Conservation (phyloP, 495 filamentous ascomycete genomes). For the Saxophila tyrrhenica region DNA sequence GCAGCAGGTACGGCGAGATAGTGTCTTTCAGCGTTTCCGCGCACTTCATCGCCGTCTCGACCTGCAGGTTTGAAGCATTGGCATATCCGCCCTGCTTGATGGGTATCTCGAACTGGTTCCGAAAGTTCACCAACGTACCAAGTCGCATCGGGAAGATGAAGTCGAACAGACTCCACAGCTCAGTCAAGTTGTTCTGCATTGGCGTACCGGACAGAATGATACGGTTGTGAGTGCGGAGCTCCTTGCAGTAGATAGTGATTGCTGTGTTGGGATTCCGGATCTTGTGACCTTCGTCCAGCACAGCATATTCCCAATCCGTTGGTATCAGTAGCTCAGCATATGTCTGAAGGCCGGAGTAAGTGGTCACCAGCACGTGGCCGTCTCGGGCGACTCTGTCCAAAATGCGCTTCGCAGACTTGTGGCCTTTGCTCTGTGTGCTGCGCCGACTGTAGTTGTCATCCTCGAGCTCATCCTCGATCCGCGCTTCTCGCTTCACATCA, state of each 20-base stretch:
- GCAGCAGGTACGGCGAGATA: conserved; percentile 86
- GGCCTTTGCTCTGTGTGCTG: conserved; percentile 37
- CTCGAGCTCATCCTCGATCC: conserved; percentile 57
- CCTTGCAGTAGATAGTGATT: conserved; percentile 87
- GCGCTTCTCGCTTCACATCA: conserved; percentile 57
- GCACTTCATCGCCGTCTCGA: conserved; percentile 81
- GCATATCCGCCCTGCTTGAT: conserved; percentile 88
- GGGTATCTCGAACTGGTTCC: conserved; percentile 80
- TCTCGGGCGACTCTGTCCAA: conserved; percentile 72
- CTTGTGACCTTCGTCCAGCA: conserved; percentile 95
- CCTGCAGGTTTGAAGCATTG: conserved; percentile 81
- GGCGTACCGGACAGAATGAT: conserved; percentile 92
- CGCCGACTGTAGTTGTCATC: conserved; percentile 30
- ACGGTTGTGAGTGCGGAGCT: conserved; percentile 74
- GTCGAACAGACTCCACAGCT: conserved; percentile 94
- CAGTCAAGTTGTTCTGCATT: conserved; percentile 94
- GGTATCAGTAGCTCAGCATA: conserved; percentile 70
- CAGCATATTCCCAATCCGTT: conserved; percentile 81
- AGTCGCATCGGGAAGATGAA: conserved; percentile 94
- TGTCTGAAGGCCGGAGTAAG: conserved; percentile 82
- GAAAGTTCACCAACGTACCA: conserved; percentile 80
- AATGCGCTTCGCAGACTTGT: conserved; percentile 61
- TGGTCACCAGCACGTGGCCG: conserved; percentile 88
- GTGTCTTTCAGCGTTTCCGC: conserved; percentile 83
- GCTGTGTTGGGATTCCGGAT: conserved; percentile 90